Evolutionary conservation across 108 stramenopile species (phyloP).

Genomic region (Pseudonitzschia pungens): DNA sequence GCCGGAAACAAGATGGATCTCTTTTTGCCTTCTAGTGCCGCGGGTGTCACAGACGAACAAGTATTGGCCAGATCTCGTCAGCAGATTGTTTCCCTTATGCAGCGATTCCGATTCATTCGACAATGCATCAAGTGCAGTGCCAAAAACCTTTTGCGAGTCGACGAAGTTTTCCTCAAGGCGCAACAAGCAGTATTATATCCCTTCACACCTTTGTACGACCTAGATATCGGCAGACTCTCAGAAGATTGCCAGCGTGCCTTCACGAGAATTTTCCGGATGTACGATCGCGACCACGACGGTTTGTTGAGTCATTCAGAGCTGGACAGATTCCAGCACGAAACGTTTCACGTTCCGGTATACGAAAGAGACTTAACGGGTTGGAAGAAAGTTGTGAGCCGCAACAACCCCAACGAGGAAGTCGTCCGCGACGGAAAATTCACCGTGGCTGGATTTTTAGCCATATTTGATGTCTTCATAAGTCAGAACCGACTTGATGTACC

Average conservation of each 20-base stretch:
- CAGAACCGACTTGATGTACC: conserved; percentile 82
- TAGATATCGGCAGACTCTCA: conserved; percentile 58
- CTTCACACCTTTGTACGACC: conserved; percentile 68
- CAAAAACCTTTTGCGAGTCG: conserved; percentile 69
- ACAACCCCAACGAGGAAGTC: conserved; percentile 48
- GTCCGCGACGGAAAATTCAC: conserved; percentile 75
- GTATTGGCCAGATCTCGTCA: conserved; percentile 58
- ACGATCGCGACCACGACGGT: conserved; percentile 71
- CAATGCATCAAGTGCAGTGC: conserved; percentile 87
- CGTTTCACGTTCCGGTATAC: conserved; percentile 59
- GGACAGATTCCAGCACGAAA: conserved; percentile 66
- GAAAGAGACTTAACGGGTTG: conserved; percentile 69
- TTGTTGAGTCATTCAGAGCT: conserved; percentile 72
- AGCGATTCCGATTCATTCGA: conserved; percentile 77
- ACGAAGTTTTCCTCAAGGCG: conserved; percentile 78
- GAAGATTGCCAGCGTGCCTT: conserved; percentile 61
- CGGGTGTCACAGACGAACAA: conserved; percentile 55
- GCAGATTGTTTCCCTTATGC: conserved; percentile 73
- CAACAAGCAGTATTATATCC: conserved; percentile 79
- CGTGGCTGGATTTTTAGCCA: conserved; percentile 70
- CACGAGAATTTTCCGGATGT: conserved; percentile 78
- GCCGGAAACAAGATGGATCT: conserved; percentile 85
- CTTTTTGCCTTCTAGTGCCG: conserved; percentile 41
- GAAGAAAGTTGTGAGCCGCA: conserved; percentile 68
- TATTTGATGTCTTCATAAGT: conserved; percentile 80